Conservation (phyloP, 495 filamentous ascomycete species). For the Niebla homalea region DNA sequence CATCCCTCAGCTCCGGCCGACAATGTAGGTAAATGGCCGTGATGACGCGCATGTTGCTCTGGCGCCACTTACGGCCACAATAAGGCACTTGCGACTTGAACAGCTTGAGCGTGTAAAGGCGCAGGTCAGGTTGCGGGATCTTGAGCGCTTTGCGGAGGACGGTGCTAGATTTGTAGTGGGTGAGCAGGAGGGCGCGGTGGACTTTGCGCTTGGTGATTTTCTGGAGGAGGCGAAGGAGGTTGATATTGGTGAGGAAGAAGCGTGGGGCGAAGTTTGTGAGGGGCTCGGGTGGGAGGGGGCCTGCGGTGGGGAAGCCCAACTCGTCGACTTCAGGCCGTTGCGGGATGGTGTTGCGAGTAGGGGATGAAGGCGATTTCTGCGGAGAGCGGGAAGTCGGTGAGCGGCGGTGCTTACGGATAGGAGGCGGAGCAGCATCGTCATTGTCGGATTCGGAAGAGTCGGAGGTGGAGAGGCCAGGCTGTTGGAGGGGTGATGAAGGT, state of each 20-base stretch:
- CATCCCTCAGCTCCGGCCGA: slow-evolving; percentile 80
- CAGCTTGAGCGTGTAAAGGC: slow-evolving; percentile 89
- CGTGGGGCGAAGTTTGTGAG: slow-evolving; percentile 86
- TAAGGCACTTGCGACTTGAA: slow-evolving; percentile 98
- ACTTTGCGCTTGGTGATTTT: slow-evolving; percentile 92
- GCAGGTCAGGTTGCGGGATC: slow-evolving; percentile 72
- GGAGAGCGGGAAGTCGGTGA: slow-evolving; percentile 18
- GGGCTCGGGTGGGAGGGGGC: slow-evolving; percentile 51
- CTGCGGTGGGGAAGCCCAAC: slow-evolving; percentile 55
- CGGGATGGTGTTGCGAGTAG: slow-evolving; percentile 24
- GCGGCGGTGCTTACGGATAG: slow-evolving; percentile 49
- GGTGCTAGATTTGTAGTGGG: slow-evolving; percentile 84
- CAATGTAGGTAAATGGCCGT: slow-evolving; percentile 92
- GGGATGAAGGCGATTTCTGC: slow-evolving; percentile 19
- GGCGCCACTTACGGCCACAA: slow-evolving; percentile 95
- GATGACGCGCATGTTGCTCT: slow-evolving; percentile 96
- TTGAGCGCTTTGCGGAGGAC: slow-evolving; percentile 83
- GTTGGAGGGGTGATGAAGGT: slow-evolving; percentile 14
- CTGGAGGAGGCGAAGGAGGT: slow-evolving; percentile 87
- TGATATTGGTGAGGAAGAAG: slow-evolving; percentile 88
- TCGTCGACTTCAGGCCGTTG: slow-evolving; percentile 75
- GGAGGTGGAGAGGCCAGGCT: slow-evolving; percentile 18
- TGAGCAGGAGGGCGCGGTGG: slow-evolving; percentile 82
- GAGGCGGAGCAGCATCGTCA: slow-evolving; percentile 75
- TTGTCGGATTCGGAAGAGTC: slow-evolving; percentile 22